Evolutionary conservation across 257 asterid genomes (phyloP).

Genomic region (Ocimum tenuiflorum): DNA sequence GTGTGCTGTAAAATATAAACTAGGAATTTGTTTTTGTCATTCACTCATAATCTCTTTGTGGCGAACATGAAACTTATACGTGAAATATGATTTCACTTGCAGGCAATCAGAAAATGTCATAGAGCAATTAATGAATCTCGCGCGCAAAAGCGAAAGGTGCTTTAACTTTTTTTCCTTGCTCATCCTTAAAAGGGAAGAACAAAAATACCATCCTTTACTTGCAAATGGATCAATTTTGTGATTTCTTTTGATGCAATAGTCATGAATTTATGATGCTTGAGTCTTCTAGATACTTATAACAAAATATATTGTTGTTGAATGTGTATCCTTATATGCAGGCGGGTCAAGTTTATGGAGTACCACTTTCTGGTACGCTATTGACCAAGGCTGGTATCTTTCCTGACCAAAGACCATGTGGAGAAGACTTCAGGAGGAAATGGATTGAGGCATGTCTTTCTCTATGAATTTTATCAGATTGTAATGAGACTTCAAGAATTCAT

Average conservation of each 20-base stretch:
- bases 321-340: conserved; percentile 47
- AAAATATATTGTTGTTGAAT: background rate
- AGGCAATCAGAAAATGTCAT: conserved; percentile 87
- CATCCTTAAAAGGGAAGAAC: conserved; percentile 8
- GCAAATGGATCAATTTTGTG: background rate
- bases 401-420: conserved; percentile 89
- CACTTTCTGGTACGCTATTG: conserved; percentile 76
- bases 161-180: conserved; percentile 17
- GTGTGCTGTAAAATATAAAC: conserved; percentile 30
- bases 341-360: conserved; percentile 96
- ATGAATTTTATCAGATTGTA: conserved; percentile 17
- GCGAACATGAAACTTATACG: conserved; percentile 10
- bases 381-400: conserved; percentile 74
- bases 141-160: conserved; percentile 90
- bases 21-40: conserved; percentile 3
- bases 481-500: conserved; percentile 3
- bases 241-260: background rate
- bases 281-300: background rate
- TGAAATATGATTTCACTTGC: conserved; percentile 25
- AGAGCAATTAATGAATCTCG: conserved; percentile 95
- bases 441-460: conserved; percentile 62
- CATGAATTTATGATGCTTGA: background rate
- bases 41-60: conserved; percentile 1
- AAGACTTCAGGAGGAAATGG: conserved; percentile 93
- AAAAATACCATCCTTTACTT: conserved; percentile 2